Conservation (phyloP, 1,284 basidiomycete genomes). For the Xerocomus nothofagi region DNA sequence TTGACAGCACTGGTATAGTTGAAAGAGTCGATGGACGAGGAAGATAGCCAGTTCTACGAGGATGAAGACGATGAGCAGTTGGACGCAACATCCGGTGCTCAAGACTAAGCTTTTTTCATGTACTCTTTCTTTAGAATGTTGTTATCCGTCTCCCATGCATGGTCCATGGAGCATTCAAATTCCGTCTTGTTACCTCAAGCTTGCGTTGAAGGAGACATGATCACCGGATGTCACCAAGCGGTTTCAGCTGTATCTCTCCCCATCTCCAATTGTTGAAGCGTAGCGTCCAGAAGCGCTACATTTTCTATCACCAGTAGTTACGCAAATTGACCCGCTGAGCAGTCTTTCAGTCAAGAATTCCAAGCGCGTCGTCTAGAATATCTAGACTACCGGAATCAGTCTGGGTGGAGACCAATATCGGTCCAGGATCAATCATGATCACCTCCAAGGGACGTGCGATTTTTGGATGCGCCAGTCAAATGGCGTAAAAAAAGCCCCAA, state of each 20-base stretch:
- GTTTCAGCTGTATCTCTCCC: neutral
- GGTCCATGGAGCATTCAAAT: neutral
- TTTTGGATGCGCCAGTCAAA: neutral
- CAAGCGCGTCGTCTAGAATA: neutral
- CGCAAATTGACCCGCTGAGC: neutral
- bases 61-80: slow-evolving; percentile 43
- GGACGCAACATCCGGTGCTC: slow-evolving; percentile 12
- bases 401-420: neutral
- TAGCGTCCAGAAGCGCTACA: too few relatives aligned
- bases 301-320: neutral
- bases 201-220: neutral
- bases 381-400: neutral
- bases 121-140: slow-evolving; percentile 1
- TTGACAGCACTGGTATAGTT: slow-evolving; percentile 43
- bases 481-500: too few relatives aligned
- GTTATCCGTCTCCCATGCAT: slow-evolving; percentile 2
- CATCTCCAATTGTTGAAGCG: neutral
- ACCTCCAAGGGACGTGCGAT: neutral
- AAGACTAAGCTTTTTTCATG: slow-evolving; percentile 13
- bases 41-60: slow-evolving; percentile 51
- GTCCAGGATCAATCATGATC: too few relatives aligned
- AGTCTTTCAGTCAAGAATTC: neutral
- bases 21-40: slow-evolving; percentile 77
- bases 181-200: neutral
- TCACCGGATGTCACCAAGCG: neutral